Evolutionary conservation across 2,329 filamentous ascomycete genomes (phyloP).

Genomic region (Claviceps spartinae): DNA sequence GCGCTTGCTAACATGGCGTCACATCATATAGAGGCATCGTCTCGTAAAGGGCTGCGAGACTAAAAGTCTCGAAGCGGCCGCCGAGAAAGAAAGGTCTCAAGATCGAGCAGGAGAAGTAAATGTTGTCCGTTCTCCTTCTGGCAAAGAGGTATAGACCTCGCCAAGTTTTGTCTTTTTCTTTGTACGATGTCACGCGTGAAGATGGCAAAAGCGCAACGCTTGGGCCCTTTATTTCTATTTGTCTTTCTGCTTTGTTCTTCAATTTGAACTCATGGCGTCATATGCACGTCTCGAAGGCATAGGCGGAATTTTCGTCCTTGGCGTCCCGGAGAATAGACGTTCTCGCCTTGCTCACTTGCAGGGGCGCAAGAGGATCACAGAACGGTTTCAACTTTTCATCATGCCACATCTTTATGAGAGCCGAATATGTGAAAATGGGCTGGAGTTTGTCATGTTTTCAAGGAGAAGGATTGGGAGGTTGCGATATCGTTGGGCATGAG

Average conservation of each 20-base stretch:
- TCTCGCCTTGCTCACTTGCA: too few relatives aligned
- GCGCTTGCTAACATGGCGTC: background rate
- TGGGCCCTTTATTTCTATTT: background rate
- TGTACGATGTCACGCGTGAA: background rate
- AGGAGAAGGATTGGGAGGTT: too few relatives aligned
- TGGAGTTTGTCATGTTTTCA: too few relatives aligned
- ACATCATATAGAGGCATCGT: conserved; percentile 36
- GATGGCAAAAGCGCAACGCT: background rate
- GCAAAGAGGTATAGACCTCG: conserved; percentile 2
- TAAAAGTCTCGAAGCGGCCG: conserved; percentile 16
- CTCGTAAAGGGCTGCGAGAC: conserved; percentile 50
- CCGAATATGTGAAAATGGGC: too few relatives aligned
- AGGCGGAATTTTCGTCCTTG: too few relatives aligned
- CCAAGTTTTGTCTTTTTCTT: background rate
- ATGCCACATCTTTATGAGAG: too few relatives aligned
- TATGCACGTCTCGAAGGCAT: background rate
- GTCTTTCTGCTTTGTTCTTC: background rate
- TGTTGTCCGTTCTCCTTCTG: conserved; percentile 4
- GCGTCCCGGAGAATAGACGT: too few relatives aligned
- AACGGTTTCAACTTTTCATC: too few relatives aligned
- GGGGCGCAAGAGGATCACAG: too few relatives aligned
- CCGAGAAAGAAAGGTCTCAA: conserved; percentile 10
- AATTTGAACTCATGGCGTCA: background rate
- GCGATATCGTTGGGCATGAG: background rate
- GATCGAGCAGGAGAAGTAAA: conserved; percentile 5